phyloP scores from a whole-genome alignment of 371 early-diverging fungal genomes.

The Mucor piriformis region DNA sequence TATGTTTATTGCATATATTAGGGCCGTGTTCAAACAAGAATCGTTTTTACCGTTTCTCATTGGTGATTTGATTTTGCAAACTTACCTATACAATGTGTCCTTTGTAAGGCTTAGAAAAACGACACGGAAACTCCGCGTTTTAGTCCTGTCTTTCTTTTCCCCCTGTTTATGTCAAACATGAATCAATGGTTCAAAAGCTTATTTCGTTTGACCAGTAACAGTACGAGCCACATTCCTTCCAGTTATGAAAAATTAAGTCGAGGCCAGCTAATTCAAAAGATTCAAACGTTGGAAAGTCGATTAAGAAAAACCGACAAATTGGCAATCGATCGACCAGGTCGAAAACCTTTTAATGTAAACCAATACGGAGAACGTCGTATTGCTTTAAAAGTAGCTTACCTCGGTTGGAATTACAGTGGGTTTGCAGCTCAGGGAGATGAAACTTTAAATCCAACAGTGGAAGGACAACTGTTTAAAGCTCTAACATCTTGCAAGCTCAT shows the following conservation, averaged over 20 bases:
- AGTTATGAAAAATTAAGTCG: slow-evolving; percentile 9
- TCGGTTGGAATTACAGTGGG: slow-evolving; percentile 92
- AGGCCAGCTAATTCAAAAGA: slow-evolving; percentile 13
- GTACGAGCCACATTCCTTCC: not conserved
- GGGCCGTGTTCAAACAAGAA: too few relatives aligned
- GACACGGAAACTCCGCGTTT: too few relatives aligned
- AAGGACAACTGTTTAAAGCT: slow-evolving; percentile 82
- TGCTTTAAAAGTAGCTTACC: slow-evolving; percentile 88
- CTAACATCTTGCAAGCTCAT: slow-evolving; percentile 76
- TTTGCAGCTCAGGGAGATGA: slow-evolving; percentile 73
- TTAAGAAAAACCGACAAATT: not conserved
- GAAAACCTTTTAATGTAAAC: slow-evolving; percentile 74
- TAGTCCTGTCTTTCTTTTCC: not conserved
- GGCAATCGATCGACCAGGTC: not conserved
- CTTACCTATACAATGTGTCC: too few relatives aligned
- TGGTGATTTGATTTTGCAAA: too few relatives aligned
- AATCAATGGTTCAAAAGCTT: not conserved
- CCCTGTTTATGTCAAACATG: not conserved
- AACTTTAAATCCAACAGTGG: slow-evolving; percentile 71
- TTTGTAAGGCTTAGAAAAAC: too few relatives aligned
- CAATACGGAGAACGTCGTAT: slow-evolving; percentile 77
- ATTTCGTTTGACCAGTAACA: not conserved
- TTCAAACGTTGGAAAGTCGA: slow-evolving; percentile 11
- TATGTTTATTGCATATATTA: too few relatives aligned
- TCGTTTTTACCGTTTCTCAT: too few relatives aligned